Percentiles rank a stretch among this genome's conserved stretches.
Conservation (phyloP, 495 filamentous ascomycete species). For the Melanomma pulvis-pyrius region DNA sequence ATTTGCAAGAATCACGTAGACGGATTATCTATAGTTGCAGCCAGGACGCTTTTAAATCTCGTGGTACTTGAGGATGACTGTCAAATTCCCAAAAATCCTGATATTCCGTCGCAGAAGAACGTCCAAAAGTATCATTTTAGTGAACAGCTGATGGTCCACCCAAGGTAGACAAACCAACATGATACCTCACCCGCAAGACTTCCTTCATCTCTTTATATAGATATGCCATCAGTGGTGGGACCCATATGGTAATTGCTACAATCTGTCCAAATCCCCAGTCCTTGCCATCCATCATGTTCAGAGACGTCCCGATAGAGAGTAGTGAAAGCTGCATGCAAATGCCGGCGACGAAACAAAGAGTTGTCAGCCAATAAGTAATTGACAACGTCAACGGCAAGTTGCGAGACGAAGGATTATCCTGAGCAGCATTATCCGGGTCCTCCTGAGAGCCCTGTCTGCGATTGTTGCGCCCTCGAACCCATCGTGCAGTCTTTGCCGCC, state of each 20-base stretch:
- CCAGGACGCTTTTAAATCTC: too few species aligned
- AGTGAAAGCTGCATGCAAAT: conserved; percentile 30
- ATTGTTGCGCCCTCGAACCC: neutral
- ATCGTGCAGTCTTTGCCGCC: neutral
- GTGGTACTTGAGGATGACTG: too few species aligned
- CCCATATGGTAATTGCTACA: conserved; percentile 28
- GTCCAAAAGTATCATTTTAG: too few species aligned
- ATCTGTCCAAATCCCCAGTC: conserved; percentile 29
- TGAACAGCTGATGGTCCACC: too few species aligned
- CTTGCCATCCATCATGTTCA: conserved; percentile 24
- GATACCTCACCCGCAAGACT: neutral
- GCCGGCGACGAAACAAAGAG: conserved; percentile 18
- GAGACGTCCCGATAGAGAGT: conserved; percentile 11
- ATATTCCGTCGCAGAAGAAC: too few species aligned
- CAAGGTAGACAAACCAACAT: neutral
- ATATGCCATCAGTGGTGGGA: conserved; percentile 14
- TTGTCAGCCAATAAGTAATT: conserved; percentile 10
- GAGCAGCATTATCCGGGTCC: neutral
- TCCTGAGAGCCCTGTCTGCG: neutral
- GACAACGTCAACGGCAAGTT: neutral
- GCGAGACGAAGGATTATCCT: neutral
- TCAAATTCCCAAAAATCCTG: too few species aligned
- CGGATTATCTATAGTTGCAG: too few species aligned
- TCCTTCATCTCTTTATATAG: conserved; percentile 16
- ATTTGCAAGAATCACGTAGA: too few species aligned